Evolutionary conservation across 441 rosid genomes (phyloP).

Genomic region (Rhodomyrtus psidioides): DNA sequence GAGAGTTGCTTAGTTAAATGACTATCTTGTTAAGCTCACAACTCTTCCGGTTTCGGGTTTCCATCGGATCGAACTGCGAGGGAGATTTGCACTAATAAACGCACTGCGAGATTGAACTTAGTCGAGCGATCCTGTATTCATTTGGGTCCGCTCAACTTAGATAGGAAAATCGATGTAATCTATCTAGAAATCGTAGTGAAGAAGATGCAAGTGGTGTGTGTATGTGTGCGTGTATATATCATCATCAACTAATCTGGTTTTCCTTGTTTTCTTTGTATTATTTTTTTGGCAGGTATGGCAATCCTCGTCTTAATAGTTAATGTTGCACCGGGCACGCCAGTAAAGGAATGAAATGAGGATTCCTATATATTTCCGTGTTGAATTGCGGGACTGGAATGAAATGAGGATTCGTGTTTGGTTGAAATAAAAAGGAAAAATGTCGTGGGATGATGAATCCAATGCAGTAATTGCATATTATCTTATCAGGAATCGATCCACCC

Average conservation of each 20-base stretch:
- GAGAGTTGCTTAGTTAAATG: background rate
- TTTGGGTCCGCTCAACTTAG: background rate
- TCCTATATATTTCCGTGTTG: no score
- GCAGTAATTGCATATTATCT: no score
- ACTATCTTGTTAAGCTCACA: background rate
- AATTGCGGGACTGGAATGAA: background rate
- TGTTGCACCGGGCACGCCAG: background rate
- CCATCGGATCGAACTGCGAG: background rate
- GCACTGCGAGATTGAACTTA: background rate
- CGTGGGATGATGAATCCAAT: background rate
- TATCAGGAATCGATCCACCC: no score
- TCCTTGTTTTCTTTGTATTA: background rate
- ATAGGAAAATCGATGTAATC: background rate
- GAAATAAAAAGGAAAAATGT: background rate
- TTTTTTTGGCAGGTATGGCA: background rate
- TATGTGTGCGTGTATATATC: background rate
- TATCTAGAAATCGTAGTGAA: background rate
- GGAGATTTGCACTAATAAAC: background rate
- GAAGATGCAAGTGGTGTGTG: background rate
- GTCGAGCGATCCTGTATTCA: background rate
- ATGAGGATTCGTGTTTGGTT: background rate
- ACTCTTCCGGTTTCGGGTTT: background rate
- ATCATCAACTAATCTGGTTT: background rate
- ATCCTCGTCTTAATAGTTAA: background rate
- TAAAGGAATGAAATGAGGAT: background rate